Evolutionary conservation across 2,329 filamentous ascomycete species (phyloP).

Genomic region (Diaporthe sp.): DNA sequence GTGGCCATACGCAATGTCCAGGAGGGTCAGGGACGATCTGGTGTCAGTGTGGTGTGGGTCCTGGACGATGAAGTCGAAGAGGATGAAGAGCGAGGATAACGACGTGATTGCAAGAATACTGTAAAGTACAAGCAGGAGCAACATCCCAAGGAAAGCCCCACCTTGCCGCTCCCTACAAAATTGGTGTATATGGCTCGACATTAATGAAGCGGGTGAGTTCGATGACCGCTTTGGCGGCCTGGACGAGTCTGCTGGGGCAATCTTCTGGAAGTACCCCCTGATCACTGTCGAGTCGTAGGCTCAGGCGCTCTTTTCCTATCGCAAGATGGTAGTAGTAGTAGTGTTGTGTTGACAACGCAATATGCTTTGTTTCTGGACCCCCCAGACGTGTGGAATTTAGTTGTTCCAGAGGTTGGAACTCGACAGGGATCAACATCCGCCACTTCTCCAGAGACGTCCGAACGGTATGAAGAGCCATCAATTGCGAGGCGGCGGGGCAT

Average conservation of each 20-base stretch:
- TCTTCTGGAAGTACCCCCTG: background rate
- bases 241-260: background rate
- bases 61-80: conserved; percentile 45
- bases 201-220: background rate
- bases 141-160: background rate
- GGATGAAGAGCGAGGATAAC: conserved; percentile 43
- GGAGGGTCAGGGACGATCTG: conserved; percentile 38
- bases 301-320: background rate
- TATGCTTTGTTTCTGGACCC: background rate
- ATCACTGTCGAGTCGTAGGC: background rate
- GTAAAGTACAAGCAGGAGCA: background rate
- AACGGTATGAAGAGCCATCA: background rate
- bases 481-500: background rate
- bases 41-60: conserved; percentile 43
- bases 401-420: background rate
- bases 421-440: background rate
- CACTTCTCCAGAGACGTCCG: background rate
- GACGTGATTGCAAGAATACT: conserved; percentile 43
- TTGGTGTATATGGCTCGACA: background rate
- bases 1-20: conserved; percentile 42
- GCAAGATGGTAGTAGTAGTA: background rate
- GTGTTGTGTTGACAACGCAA: background rate
- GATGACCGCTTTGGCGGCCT: background rate
- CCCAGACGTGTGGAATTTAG: background rate
- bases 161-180: background rate